phyloP scores from a whole-genome alignment of 768 basidiomycete species.

The Suillus placidus region DNA sequence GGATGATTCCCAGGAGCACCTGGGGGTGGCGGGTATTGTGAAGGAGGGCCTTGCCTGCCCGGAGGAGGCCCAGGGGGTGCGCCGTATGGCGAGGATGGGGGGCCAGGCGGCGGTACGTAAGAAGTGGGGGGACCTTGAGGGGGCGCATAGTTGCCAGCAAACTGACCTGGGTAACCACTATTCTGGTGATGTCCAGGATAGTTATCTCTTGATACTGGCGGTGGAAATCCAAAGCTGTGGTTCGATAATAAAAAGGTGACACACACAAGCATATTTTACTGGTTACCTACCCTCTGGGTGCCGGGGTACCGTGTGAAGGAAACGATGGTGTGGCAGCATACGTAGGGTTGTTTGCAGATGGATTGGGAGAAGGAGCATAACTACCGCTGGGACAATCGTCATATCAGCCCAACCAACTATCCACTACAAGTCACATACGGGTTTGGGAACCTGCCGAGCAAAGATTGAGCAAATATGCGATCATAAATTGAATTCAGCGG shows the following conservation, averaged over 20 bases:
- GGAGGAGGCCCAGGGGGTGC: conserved; percentile 22
- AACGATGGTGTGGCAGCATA: conserved; percentile 6
- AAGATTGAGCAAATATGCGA: neutral
- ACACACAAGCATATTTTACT: conserved; percentile 4
- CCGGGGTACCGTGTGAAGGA: conserved; percentile 10
- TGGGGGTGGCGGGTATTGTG: conserved; percentile 10
- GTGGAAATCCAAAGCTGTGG: conserved; percentile 20
- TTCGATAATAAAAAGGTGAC: neutral
- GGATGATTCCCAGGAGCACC: conserved; percentile 16
- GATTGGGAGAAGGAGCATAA: conserved; percentile 6
- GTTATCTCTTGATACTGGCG: conserved; percentile 33
- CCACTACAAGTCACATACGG: conserved; percentile 15
- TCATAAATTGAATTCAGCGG: conserved; percentile 1
- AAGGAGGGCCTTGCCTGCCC: conserved; percentile 23
- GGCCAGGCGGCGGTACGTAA: conserved; percentile 14
- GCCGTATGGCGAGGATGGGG: conserved; percentile 21
- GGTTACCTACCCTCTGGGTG: conserved; percentile 16
- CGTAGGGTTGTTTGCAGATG: conserved; percentile 6
- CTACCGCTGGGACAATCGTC: conserved; percentile 1
- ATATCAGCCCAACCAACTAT: neutral
- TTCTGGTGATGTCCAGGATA: conserved; percentile 44
- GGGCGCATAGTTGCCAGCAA: conserved; percentile 19
- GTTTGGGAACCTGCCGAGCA: conserved; percentile 15
- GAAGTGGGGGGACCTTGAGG: conserved; percentile 12
- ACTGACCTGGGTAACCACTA: conserved; percentile 34